Base-by-base conservation (phyloP, 345 rosid genomes). In the rapeseed (Brassica napus) region DNA sequence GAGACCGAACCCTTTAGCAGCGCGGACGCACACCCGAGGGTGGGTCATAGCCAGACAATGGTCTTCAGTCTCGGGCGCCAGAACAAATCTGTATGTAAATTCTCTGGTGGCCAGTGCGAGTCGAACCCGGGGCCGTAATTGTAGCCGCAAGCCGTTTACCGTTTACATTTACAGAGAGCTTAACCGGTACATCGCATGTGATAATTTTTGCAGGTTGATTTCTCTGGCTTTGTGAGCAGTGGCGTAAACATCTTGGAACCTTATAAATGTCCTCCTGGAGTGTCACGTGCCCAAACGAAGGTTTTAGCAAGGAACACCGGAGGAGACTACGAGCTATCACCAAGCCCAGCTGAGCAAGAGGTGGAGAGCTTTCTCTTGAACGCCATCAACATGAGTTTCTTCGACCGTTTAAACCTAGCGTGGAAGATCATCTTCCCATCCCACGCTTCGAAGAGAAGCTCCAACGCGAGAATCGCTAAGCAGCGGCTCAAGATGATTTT, bases 401-500 rank as follows among this genome's bases (percentile, higher is more conserved):
- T 95, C 5, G 92, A 95, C 77, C 91, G 98, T 59, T 77, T 95
- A 67, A 90, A 86, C 86, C 68, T 92, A 55, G 98, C 98, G 10
- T 92, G 98, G 98, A 94, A 87, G 86, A 87, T 95, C 76, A 68
- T 95, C 30, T 95, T 95, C 86, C 99, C 98, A 30, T 88, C 98
- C 2, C 91, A 82, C 31, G 78, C 89, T 4, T 71, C 89, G 1
- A 89, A 87, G 68, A 90, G 86, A 82, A 90, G 89, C 91, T 91
- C 99, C 54, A 95, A 95, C 74, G 99, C 98, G 30, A 93, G 89
- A 82, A 85, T 89, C 72, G 99, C 99, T 4, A 95, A 95, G 88
- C 98, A 95, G 82, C 89, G 96, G 4, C 85, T 95, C 78, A 90
- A 90, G 90, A 95, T 95, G 99, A 95, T 95, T 76, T 93, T 95